These are phyloP conservation scores for Collybiopsis luxurians DNA, from an alignment of 768 basidiomycete genomes.

Conservation along the genomic window DNA sequence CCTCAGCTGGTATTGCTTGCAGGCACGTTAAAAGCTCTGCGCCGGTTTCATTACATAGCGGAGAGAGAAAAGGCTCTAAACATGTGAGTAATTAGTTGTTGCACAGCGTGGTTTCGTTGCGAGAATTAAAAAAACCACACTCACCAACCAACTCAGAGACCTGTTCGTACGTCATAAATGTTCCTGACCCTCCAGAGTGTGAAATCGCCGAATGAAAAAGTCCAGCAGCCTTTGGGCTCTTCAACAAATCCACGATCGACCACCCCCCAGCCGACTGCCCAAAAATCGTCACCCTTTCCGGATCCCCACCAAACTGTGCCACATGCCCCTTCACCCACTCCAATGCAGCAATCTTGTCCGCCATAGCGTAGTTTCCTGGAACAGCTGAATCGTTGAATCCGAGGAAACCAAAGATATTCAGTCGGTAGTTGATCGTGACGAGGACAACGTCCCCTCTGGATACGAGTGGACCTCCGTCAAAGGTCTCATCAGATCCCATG, in stretches of 20 bases:
- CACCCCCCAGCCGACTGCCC: slow-evolving; percentile 47
- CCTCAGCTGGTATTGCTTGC: slow-evolving; percentile 14
- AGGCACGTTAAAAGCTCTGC: slow-evolving; percentile 12
- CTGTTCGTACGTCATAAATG: slow-evolving; percentile 7
- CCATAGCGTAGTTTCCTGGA: slow-evolving; percentile 38
- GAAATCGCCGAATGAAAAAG: slow-evolving; percentile 29
- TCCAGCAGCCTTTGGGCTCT: slow-evolving; percentile 23
- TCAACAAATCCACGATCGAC: slow-evolving; percentile 27
- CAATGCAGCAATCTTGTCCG: slow-evolving; percentile 38
- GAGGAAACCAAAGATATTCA: slow-evolving; percentile 36
- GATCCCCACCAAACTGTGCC: slow-evolving; percentile 43
- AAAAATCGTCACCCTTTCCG: slow-evolving; percentile 39
- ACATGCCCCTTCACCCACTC: slow-evolving; percentile 45
- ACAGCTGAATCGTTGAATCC: slow-evolving; percentile 29
- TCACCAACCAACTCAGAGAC: slow-evolving; percentile 10
- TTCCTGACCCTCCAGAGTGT: slow-evolving; percentile 14
- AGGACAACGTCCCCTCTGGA: slow-evolving; percentile 36
- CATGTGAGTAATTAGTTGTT: not conserved
- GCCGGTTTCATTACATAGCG: slow-evolving; percentile 10
- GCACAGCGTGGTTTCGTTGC: not conserved
- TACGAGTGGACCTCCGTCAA: slow-evolving; percentile 33
- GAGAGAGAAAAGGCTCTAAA: slow-evolving; percentile 11
- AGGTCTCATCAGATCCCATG: slow-evolving; percentile 29
- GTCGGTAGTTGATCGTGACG: slow-evolving; percentile 39
- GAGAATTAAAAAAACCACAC: not conserved